These are phyloP conservation scores for Vanderwaltozyma verrucispora DNA, from an alignment of 805 yeast genomes.

Conservation along the genomic window DNA sequence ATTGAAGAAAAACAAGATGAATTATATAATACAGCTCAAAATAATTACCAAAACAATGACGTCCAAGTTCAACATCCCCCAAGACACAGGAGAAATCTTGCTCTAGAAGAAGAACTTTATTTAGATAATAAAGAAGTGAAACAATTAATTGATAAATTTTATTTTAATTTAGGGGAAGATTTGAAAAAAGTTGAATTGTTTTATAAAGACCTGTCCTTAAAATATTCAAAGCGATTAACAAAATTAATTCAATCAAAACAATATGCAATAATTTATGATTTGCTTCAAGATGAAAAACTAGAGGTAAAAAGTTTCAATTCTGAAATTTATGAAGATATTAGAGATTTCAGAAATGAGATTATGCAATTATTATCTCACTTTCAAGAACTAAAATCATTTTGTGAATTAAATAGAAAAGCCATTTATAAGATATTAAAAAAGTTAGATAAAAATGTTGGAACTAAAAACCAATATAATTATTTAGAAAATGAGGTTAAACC, in stretches of 20 bases:
- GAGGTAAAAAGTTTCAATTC: conserved; percentile 1
- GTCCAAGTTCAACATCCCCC: no score
- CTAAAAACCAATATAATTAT: conserved; percentile 41
- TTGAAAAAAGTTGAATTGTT: conserved; percentile 74
- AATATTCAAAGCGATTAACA: conserved; percentile 60
- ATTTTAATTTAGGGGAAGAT: conserved; percentile 68
- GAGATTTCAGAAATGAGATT: conserved; percentile 55
- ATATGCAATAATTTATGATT: conserved; percentile 2
- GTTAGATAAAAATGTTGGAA: conserved; percentile 70
- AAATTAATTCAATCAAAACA: conserved; percentile 33
- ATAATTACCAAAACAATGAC: not conserved
- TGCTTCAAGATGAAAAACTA: not conserved
- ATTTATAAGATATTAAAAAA: conserved; percentile 82
- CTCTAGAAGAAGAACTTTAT: conserved; percentile 5
- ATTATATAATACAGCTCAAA: conserved; percentile 14
- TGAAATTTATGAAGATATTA: conserved; percentile 35
- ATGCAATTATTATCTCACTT: conserved; percentile 66
- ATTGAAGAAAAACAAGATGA: conserved; percentile 37
- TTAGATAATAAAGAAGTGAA: conserved; percentile 36
- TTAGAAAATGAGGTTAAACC: conserved; percentile 42
- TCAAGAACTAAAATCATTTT: conserved; percentile 86
- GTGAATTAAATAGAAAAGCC: conserved; percentile 85
- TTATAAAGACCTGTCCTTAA: conserved; percentile 60
- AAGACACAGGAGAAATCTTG: conserved; percentile 4
- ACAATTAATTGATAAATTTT: conserved; percentile 51